phyloP scores from a whole-genome alignment of 345 rosid genomes.

The Sisymbrium altissimum region DNA sequence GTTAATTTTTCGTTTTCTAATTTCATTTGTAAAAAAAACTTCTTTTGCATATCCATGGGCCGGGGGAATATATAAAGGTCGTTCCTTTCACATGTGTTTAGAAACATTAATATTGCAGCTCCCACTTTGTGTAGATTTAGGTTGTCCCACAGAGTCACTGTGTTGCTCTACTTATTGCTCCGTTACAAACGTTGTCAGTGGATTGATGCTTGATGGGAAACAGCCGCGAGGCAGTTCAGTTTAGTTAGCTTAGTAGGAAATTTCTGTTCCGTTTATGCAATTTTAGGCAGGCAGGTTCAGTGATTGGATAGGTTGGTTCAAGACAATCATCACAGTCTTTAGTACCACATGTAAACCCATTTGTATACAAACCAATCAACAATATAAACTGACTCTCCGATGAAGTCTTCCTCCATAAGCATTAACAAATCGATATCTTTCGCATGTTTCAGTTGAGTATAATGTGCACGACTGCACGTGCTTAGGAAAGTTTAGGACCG shows the following conservation, averaged over 20 bases:
- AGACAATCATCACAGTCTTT: neutral
- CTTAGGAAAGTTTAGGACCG: neutral
- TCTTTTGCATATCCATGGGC: slow-evolving; percentile 20
- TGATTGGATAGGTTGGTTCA: neutral
- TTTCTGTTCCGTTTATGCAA: neutral
- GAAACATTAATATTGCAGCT: too few species aligned
- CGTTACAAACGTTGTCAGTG: neutral
- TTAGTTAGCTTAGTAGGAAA: neutral
- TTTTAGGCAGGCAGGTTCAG: neutral
- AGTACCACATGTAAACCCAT: neutral
- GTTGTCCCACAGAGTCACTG: slow-evolving; percentile 19
- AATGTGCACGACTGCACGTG: too few species aligned
- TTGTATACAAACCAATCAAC: neutral
- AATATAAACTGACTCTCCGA: neutral
- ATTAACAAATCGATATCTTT: neutral
- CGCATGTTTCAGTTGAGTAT: neutral
- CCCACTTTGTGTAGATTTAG: too few species aligned
- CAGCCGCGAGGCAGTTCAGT: neutral
- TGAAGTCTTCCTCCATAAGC: neutral
- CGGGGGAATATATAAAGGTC: neutral
- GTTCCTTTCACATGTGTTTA: slow-evolving; percentile 6
- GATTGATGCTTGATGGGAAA: neutral
- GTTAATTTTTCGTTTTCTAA: too few species aligned
- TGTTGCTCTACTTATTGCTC: slow-evolving; percentile 1
- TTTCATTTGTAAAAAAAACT: too few species aligned